A percentile compares a stretch with the other conserved stretches of the same genome.
Conservation (phyloP, 2,329 filamentous ascomycete genomes). For the Chalara sp. region DNA sequence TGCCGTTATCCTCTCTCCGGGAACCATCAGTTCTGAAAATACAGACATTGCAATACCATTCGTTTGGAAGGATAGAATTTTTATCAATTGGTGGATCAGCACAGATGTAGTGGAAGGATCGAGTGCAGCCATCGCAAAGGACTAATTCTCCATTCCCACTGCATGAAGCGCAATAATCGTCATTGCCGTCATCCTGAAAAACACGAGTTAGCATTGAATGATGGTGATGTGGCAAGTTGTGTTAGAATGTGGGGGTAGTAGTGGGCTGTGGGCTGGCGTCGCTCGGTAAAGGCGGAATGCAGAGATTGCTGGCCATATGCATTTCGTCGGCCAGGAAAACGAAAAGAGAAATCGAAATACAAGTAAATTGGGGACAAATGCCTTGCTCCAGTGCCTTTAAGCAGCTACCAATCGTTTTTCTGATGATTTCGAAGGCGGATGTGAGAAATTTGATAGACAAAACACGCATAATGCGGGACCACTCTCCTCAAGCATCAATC, state of each 20-base stretch:
- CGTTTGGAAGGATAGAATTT: slow-evolving; percentile 56
- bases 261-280: slow-evolving; percentile 14
- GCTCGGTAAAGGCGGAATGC: slow-evolving; percentile 25
- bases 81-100: slow-evolving; percentile 65
- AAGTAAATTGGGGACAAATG: too few relatives aligned
- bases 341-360: too few relatives aligned
- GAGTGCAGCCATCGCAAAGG: slow-evolving; percentile 87
- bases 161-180: slow-evolving; percentile 86
- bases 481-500: too few relatives aligned
- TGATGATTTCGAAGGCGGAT: too few relatives aligned
- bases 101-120: slow-evolving; percentile 86
- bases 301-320: slow-evolving; percentile 16
- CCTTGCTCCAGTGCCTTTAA: too few relatives aligned
- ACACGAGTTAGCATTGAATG: slow-evolving; percentile 8
- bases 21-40: slow-evolving; percentile 36
- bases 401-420: too few relatives aligned
- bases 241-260: background rate
- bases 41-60: slow-evolving; percentile 82
- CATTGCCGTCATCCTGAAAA: slow-evolving; percentile 53
- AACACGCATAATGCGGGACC: too few relatives aligned
- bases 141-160: slow-evolving; percentile 77
- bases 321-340: too few relatives aligned
- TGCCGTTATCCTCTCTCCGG: slow-evolving; percentile 40
- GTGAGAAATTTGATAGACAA: too few relatives aligned
- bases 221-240: slow-evolving; percentile 15